Evolutionary conservation across 139 green algal species (phyloP).

Genomic region (Volvox africanus): DNA sequence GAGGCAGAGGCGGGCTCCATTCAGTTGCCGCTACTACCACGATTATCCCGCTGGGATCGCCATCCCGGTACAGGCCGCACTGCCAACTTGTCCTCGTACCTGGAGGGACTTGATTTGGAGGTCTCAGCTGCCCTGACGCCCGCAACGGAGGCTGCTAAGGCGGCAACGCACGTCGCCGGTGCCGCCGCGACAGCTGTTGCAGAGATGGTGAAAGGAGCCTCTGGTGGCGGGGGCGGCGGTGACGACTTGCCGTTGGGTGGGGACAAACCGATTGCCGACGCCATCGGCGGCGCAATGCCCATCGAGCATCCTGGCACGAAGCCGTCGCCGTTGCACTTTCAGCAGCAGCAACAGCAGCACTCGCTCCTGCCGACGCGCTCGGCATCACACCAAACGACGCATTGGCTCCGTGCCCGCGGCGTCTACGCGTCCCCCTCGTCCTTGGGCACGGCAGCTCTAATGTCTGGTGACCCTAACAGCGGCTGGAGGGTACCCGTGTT

Average conservation of each 20-base stretch:
- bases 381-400: too few species aligned
- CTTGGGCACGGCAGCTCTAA: not conserved
- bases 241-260: not conserved
- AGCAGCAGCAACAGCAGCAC: too few species aligned
- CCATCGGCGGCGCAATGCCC: too few species aligned
- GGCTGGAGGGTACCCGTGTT: too few species aligned
- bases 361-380: too few species aligned
- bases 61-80: not conserved
- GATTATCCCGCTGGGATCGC: not conserved
- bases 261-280: too few species aligned
- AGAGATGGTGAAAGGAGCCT: not conserved
- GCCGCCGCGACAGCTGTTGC: not conserved
- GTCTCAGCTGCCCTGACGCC: not conserved
- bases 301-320: too few species aligned
- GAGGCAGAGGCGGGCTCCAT: not conserved
- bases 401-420: not conserved
- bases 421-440: not conserved
- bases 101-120: slow-evolving; percentile 19
- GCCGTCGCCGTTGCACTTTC: too few species aligned
- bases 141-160: not conserved
- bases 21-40: not conserved
- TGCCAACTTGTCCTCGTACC: slow-evolving; percentile 6
- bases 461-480: not conserved
- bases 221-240: not conserved
- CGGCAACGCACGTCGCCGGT: not conserved